These are phyloP conservation scores for Bruguiera parviflora DNA, from an alignment of 345 rosid species.

Conservation along the genomic window DNA sequence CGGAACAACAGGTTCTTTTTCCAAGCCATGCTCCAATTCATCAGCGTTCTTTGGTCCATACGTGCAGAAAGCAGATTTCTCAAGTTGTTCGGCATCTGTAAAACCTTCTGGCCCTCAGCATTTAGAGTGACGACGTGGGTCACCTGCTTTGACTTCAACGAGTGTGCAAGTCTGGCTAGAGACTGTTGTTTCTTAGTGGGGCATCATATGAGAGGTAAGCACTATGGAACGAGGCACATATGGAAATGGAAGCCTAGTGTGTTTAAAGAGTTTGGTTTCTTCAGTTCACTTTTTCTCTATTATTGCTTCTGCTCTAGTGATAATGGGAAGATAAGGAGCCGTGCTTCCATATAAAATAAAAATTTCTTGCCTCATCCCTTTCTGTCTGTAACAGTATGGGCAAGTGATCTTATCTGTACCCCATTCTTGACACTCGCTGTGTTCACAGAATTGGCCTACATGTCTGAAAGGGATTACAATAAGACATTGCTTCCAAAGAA, in stretches of 20 bases:
- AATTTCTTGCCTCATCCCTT: constrained; percentile 19
- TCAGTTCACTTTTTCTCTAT: neutral
- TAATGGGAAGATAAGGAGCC: constrained; percentile 20
- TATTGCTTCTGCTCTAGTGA: neutral
- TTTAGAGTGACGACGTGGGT: constrained; percentile 26
- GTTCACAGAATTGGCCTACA: neutral
- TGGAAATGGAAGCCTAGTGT: constrained; percentile 42
- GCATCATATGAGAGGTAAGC: constrained; percentile 24
- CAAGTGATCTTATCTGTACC: neutral
- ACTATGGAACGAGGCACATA: constrained; percentile 41
- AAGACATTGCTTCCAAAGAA: no score
- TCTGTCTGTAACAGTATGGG: constrained; percentile 9
- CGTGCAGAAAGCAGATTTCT: constrained; percentile 1
- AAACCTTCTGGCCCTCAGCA: constrained; percentile 27
- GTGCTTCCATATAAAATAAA: constrained; percentile 20
- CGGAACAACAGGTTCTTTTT: constrained; percentile 20
- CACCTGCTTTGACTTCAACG: constrained; percentile 38
- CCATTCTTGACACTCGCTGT: neutral
- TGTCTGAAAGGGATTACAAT: neutral
- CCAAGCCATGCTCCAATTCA: constrained; percentile 5
- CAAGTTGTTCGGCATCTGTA: constrained; percentile 13
- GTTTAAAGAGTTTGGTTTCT: constrained; percentile 1
- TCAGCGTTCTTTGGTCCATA: constrained; percentile 13
- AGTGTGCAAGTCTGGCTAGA: constrained; percentile 22
- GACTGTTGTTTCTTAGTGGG: constrained; percentile 25